A percentile compares a stretch with the other conserved stretches of the same genome.
Evolutionary conservation across 164 flowering plant genomes (phyloP).

Genomic region (Vitis amurensis): DNA sequence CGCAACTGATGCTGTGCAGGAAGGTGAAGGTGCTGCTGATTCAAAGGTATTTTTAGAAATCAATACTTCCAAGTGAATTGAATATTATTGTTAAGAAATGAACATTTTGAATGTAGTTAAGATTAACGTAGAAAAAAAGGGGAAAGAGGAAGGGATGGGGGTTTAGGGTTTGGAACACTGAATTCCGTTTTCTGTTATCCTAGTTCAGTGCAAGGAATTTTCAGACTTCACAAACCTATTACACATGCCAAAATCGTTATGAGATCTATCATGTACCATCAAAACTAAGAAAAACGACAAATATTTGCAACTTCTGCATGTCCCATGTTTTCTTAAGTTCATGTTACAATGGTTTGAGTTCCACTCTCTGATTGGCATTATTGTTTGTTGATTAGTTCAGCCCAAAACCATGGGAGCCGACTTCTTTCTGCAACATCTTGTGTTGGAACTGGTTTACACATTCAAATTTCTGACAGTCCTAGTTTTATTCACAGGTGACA

Average conservation of each 20-base stretch:
- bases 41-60: constrained; percentile 41
- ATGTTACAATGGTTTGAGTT: background rate
- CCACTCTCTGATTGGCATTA: background rate
- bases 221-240: too few relatives aligned
- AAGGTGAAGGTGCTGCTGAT: constrained; percentile 20
- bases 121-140: too few relatives aligned
- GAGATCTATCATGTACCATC: too few relatives aligned
- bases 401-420: background rate
- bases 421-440: background rate
- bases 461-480: background rate
- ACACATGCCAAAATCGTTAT: too few relatives aligned
- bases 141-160: too few relatives aligned
- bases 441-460: background rate
- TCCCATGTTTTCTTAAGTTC: too few relatives aligned
- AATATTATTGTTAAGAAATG: background rate
- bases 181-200: too few relatives aligned
- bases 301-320: too few relatives aligned
- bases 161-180: too few relatives aligned
- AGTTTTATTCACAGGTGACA: constrained; percentile 36
- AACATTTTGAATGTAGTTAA: background rate
- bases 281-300: too few relatives aligned
- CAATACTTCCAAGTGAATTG: background rate
- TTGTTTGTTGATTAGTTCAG: background rate
- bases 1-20: constrained; percentile 23
- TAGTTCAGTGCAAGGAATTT: too few relatives aligned